Evolutionary conservation across 1,284 basidiomycete genomes (phyloP).

Genomic region (Moesziomyces aphidis): DNA sequence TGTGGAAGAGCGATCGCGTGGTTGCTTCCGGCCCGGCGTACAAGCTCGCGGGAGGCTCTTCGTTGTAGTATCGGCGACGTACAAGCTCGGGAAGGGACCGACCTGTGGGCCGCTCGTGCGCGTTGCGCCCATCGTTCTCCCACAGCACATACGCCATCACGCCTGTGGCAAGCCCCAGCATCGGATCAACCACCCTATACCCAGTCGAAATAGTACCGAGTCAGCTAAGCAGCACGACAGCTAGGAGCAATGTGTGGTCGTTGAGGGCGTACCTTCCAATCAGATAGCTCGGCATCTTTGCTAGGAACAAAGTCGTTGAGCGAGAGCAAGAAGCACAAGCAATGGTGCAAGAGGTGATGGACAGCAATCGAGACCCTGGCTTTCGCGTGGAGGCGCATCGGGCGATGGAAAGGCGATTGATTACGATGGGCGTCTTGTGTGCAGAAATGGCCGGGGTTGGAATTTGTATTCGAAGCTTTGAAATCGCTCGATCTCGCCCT

Average conservation of each 20-base stretch:
- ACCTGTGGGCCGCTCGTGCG: constrained; percentile 49
- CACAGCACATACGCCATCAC: constrained; percentile 63
- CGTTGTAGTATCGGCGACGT: constrained; percentile 26
- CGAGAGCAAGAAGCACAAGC: background rate
- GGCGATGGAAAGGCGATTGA: background rate
- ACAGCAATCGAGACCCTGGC: background rate
- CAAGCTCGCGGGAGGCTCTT: constrained; percentile 23
- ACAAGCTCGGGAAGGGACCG: constrained; percentile 52
- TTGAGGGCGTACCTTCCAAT: constrained; percentile 34
- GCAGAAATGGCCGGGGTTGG: no score
- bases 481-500: background rate
- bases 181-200: constrained; percentile 48
- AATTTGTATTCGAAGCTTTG: background rate
- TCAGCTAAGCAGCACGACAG: background rate
- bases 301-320: background rate
- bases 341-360: no score
- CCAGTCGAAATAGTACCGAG: background rate
- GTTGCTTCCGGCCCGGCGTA: constrained; percentile 31
- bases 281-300: constrained; percentile 32
- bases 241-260: no score
- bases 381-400: background rate
- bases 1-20: constrained; percentile 35
- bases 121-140: constrained; percentile 62
- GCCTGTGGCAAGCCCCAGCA: constrained; percentile 62
- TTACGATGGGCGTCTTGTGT: background rate